These are phyloP conservation scores for Nemania bipapillata DNA, from an alignment of 2,329 filamentous ascomycete species.

Conservation along the genomic window DNA sequence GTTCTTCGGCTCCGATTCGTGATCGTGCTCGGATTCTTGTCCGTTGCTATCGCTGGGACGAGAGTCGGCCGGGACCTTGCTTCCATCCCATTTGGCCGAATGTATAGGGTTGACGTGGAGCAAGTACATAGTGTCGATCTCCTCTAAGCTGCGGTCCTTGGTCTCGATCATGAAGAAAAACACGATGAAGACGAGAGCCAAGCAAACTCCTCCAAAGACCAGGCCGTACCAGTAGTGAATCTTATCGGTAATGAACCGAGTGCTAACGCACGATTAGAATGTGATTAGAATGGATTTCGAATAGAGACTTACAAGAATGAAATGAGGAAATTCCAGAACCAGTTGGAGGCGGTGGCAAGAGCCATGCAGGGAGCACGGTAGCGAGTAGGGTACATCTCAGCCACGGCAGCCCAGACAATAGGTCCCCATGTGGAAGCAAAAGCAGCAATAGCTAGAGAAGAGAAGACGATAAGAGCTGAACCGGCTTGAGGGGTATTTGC, in stretches of 20 bases:
- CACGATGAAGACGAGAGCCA: conserved; percentile 70
- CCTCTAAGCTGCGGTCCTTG: conserved; percentile 76
- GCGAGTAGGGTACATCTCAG: conserved; percentile 71
- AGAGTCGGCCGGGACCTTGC: conserved; percentile 15
- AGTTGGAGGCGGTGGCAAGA: conserved; percentile 68
- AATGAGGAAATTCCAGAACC: conserved; percentile 73
- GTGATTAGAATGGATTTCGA: not conserved
- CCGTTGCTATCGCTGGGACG: not conserved
- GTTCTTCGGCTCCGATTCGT: not conserved
- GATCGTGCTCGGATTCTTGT: not conserved
- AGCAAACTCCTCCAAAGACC: conserved; percentile 75
- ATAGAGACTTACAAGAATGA: conserved; percentile 58
- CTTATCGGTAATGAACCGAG: conserved; percentile 75
- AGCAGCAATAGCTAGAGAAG: conserved; percentile 73
- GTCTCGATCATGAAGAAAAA: conserved; percentile 82
- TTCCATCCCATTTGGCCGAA: conserved; percentile 54
- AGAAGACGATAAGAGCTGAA: conserved; percentile 72
- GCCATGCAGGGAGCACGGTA: conserved; percentile 66
- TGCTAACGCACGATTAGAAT: conserved; percentile 54
- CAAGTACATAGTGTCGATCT: conserved; percentile 81
- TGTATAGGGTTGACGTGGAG: conserved; percentile 62
- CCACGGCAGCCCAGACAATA: conserved; percentile 73
- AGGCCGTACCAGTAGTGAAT: conserved; percentile 78
- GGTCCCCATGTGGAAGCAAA: conserved; percentile 78
- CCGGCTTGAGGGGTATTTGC: conserved; percentile 62